These are phyloP conservation scores for Ophiostoma ulmi DNA, from an alignment of 2,329 filamentous ascomycete species.

Conservation along the genomic window DNA sequence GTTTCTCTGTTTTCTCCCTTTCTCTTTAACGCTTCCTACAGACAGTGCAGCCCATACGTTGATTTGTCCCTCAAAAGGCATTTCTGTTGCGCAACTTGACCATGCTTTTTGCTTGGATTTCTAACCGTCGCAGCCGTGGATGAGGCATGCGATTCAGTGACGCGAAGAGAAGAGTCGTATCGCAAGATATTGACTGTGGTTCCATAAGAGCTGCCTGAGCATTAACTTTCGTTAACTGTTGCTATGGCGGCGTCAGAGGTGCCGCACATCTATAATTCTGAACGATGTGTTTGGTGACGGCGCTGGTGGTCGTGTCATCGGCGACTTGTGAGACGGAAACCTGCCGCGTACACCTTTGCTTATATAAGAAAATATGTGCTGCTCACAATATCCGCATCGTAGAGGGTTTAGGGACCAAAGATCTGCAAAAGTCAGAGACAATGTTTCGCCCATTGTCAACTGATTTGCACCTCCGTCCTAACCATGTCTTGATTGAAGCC, in stretches of 20 bases:
- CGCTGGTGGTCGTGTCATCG: not conserved
- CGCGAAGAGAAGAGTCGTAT: constrained; percentile 38
- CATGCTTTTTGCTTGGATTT: constrained; percentile 63
- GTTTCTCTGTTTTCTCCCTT: constrained; percentile 16
- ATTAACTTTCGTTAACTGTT: constrained; percentile 45
- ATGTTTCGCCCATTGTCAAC: not conserved
- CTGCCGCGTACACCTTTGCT: not conserved
- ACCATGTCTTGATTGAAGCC: not conserved
- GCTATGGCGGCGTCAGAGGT: constrained; percentile 81
- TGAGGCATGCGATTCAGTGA: constrained; percentile 56
- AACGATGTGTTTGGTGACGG: not conserved
- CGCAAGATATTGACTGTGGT: constrained; percentile 33
- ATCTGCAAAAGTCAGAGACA: not conserved
- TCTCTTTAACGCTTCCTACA: constrained; percentile 62
- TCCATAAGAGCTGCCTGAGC: constrained; percentile 56
- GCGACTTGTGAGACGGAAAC: not conserved
- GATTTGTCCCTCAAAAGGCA: constrained; percentile 1
- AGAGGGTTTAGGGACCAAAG: not conserved
- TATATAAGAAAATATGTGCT: not conserved
- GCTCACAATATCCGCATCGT: too few relatives aligned
- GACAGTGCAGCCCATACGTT: constrained; percentile 73
- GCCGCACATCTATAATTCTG: constrained; percentile 53
- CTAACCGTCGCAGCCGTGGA: constrained; percentile 55
- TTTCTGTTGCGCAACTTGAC: constrained; percentile 44
- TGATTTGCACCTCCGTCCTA: not conserved